These are phyloP conservation scores for Phaeoacremonium minimum DNA, from an alignment of 2,329 filamentous ascomycete genomes.

Conservation along the genomic window DNA sequence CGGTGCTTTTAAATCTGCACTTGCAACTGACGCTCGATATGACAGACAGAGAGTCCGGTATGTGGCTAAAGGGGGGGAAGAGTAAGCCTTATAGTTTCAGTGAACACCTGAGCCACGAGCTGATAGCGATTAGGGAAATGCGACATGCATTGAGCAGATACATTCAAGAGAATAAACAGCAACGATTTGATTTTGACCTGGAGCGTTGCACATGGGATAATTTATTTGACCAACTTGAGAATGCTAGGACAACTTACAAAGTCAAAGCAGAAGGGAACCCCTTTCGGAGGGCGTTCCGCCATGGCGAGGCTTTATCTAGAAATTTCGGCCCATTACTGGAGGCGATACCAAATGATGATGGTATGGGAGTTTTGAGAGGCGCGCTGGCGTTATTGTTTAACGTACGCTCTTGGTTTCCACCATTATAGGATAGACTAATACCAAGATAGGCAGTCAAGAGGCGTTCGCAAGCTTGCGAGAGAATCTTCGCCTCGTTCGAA, in stretches of 20 bases:
- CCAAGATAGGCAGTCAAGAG: conserved; percentile 1
- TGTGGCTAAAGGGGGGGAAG: neutral
- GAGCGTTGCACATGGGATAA: too few relatives aligned
- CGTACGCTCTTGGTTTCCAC: neutral
- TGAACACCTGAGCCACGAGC: too few relatives aligned
- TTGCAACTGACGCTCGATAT: neutral
- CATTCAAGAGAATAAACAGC: too few relatives aligned
- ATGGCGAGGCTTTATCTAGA: neutral
- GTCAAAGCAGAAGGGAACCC: neutral
- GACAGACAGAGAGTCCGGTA: neutral
- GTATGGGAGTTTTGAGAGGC: neutral
- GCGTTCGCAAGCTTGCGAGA: neutral
- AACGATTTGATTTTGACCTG: too few relatives aligned
- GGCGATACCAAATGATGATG: conserved; percentile 1
- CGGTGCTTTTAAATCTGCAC: too few relatives aligned
- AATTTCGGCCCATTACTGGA: neutral
- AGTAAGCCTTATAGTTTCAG: neutral
- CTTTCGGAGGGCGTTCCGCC: conserved; percentile 1
- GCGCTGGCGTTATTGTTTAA: conserved; percentile 1
- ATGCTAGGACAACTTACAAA: neutral
- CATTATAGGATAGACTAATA: neutral
- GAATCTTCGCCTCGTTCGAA: neutral
- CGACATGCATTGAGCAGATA: too few relatives aligned
- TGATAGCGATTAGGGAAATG: too few relatives aligned
- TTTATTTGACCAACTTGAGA: too few relatives aligned